phyloP scores from a whole-genome alignment of 306 rosid genomes.

The Herpetospermum pedunculosum region DNA sequence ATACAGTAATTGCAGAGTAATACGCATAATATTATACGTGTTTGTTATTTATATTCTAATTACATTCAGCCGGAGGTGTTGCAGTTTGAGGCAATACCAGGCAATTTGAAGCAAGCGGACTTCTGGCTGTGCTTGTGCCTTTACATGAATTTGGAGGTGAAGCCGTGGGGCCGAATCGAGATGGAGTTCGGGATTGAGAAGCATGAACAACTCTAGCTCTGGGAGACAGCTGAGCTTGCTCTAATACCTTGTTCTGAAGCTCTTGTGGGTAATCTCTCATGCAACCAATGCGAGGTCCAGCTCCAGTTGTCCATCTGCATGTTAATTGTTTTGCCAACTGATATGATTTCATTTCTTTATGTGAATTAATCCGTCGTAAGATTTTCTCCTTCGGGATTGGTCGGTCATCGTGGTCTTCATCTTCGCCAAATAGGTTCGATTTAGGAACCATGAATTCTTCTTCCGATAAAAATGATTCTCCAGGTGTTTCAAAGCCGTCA shows the following conservation, averaged over 20 bases:
- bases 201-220: slow-evolving; percentile 18
- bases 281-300: slow-evolving; percentile 77
- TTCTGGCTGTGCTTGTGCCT: slow-evolving; percentile 10
- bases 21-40: neutral
- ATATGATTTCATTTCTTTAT: slow-evolving; percentile 60
- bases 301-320: slow-evolving; percentile 73
- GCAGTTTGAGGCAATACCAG: slow-evolving; percentile 7
- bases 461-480: slow-evolving; percentile 55
- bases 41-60: slow-evolving; percentile 5
- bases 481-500: slow-evolving; percentile 66
- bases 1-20: neutral
- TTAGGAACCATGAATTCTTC: slow-evolving; percentile 66
- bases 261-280: slow-evolving; percentile 83
- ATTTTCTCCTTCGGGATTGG: slow-evolving; percentile 55
- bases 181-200: slow-evolving; percentile 11
- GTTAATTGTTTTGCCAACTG: slow-evolving; percentile 54
- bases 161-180: slow-evolving; percentile 28
- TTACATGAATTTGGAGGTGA: slow-evolving; percentile 14
- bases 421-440: slow-evolving; percentile 46
- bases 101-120: neutral
- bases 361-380: slow-evolving; percentile 49
- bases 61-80: slow-evolving; percentile 6
- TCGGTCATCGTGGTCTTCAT: slow-evolving; percentile 24
- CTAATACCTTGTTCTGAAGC: slow-evolving; percentile 51
- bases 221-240: slow-evolving; percentile 68